Percentiles rank a stretch among this genome's conserved stretches.
These are phyloP conservation scores for Kluyveromyces aestuarii DNA, from an alignment of 805 yeast species.

Conservation along the genomic window DNA sequence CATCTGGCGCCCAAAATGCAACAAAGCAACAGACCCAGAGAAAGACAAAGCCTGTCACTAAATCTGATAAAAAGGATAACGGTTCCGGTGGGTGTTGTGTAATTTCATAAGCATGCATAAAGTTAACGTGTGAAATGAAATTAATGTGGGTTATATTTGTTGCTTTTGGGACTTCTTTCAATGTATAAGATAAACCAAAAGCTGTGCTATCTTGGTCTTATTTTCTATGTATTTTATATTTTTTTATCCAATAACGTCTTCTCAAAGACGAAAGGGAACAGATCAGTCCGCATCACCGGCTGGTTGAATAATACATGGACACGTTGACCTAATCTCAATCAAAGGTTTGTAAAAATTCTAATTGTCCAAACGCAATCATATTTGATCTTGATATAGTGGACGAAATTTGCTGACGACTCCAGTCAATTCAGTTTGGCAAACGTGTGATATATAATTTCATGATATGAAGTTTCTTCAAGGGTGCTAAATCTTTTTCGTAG, in stretches of 20 bases:
- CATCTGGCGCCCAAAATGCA: slow-evolving; percentile 3
- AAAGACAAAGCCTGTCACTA: background rate
- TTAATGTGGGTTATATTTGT: background rate
- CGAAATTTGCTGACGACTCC: too few relatives aligned
- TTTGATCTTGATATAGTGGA: too few relatives aligned
- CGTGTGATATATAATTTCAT: background rate
- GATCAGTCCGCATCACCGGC: too few relatives aligned
- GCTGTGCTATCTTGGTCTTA: background rate
- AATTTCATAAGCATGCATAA: slow-evolving; percentile 10
- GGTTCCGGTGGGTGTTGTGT: slow-evolving; percentile 30
- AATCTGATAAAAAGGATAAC: slow-evolving; percentile 5
- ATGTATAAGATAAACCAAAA: background rate
- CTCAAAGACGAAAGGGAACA: background rate
- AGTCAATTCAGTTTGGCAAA: too few relatives aligned
- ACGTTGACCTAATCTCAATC: too few relatives aligned
- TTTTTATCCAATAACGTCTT: background rate
- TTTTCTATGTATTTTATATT: background rate
- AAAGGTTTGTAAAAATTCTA: too few relatives aligned
- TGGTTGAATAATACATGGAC: too few relatives aligned
- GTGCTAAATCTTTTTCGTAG: background rate
- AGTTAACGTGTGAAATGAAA: background rate
- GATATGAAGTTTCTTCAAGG: background rate
- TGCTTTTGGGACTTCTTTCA: background rate
- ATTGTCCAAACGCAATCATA: too few relatives aligned
- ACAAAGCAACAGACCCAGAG: slow-evolving; percentile 5